Percentiles rank a stretch among this genome's conserved stretches.
Evolutionary conservation across 495 filamentous ascomycete genomes (phyloP).

Genomic region (Tuber brumale): DNA sequence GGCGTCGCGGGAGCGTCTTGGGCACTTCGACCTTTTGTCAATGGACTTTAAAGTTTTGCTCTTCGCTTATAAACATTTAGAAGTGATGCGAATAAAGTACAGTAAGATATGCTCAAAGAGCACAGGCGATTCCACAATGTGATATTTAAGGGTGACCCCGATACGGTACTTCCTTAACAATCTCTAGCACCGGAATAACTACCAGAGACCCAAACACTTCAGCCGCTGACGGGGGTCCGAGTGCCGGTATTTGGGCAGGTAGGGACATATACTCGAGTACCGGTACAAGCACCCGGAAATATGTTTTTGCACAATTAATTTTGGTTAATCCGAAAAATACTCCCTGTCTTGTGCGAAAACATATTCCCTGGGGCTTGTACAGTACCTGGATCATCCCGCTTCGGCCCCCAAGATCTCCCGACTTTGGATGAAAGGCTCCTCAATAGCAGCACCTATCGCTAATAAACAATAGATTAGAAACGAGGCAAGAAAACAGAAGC

Average conservation of each 20-base stretch:
- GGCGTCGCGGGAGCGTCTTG: neutral
- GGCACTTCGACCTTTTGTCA: neutral
- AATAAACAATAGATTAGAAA: neutral
- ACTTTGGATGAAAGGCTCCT: neutral
- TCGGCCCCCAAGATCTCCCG: neutral
- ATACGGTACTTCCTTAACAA: neutral
- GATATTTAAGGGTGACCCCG: neutral
- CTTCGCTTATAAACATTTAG: neutral
- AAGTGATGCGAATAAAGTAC: neutral
- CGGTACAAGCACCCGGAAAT: too few species aligned
- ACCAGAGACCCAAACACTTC: neutral
- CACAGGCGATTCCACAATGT: neutral
- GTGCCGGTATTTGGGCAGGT: neutral
- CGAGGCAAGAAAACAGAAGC: neutral
- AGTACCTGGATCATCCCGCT: neutral
- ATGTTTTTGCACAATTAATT: too few species aligned
- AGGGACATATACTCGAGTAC: too few species aligned
- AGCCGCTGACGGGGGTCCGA: neutral
- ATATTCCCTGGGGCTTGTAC: too few species aligned
- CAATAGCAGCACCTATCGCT: neutral
- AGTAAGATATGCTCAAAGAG: neutral
- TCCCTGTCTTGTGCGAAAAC: too few species aligned
- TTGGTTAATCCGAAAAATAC: too few species aligned
- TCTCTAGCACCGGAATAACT: neutral
- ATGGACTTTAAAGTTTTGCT: neutral